Conservation (phyloP, 805 yeast genomes). For the Jamesozyma gamospora region DNA sequence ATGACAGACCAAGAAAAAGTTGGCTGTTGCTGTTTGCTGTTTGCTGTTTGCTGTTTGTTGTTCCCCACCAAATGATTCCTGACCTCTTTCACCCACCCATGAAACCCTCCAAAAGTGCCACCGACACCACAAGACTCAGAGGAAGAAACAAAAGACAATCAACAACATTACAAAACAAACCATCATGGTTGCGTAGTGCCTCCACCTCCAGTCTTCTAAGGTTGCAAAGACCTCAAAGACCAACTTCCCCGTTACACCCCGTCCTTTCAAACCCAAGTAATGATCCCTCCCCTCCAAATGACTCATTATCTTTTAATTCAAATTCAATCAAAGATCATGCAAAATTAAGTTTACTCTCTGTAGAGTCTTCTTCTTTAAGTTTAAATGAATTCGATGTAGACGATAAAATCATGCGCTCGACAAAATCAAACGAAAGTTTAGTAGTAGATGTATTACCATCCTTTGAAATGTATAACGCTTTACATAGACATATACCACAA, state of each 20-base stretch:
- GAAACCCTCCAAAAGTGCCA: not conserved
- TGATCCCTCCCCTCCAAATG: not conserved
- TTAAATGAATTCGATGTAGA: not conserved
- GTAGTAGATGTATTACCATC: slow-evolving; percentile 20
- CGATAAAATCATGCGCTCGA: not conserved
- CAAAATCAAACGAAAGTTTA: slow-evolving; percentile 2
- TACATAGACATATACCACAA: slow-evolving; percentile 20
- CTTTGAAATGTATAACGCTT: slow-evolving; percentile 21
- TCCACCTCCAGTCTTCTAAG: slow-evolving; percentile 15
- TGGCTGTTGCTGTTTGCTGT: no score
- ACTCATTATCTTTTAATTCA: no score
- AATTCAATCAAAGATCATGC: not conserved
- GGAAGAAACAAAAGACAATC: not conserved
- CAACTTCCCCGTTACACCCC: no score
- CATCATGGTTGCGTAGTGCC: slow-evolving; percentile 17
- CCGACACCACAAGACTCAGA: not conserved
- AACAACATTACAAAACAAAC: not conserved
- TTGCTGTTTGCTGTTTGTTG: no score
- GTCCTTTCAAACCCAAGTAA: not conserved
- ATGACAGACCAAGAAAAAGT: no score
- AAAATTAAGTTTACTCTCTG: not conserved
- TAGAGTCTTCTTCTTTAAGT: not conserved
- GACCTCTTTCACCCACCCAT: not conserved
- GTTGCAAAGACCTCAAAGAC: not conserved
- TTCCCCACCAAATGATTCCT: no score